phyloP scores from a whole-genome alignment of 2,329 filamentous ascomycete species.

The Claviceps lovelessii region DNA sequence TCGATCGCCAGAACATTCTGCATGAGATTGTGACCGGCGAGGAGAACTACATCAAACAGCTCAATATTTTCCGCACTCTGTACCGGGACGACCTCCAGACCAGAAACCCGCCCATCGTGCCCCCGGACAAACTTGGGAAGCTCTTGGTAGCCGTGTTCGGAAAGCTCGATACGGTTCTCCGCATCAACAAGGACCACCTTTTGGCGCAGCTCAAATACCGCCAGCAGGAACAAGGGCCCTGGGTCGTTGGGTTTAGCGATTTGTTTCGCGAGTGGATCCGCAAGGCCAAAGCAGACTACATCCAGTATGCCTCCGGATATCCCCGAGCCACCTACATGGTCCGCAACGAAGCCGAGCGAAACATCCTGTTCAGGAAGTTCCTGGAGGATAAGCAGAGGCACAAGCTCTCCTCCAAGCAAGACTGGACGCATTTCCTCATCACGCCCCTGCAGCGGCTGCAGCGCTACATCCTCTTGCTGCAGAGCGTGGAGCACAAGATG shows the following conservation, averaged over 20 bases:
- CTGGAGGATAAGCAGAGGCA: conserved; percentile 67
- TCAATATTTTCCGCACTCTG: conserved; percentile 71
- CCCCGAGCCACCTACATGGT: conserved; percentile 73
- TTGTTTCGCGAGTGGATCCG: conserved; percentile 97
- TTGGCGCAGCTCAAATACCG: conserved; percentile 90
- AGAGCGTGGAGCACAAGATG: conserved; percentile 75
- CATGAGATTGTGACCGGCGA: conserved; percentile 93
- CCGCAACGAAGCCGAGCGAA: conserved; percentile 69
- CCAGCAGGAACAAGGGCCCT: conserved; percentile 91
- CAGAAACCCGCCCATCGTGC: conserved; percentile 67
- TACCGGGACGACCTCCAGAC: conserved; percentile 69
- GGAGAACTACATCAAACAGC: conserved; percentile 76
- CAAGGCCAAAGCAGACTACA: conserved; percentile 76
- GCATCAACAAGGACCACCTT: conserved; percentile 84
- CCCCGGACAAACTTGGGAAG: conserved; percentile 59
- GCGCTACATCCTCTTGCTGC: conserved; percentile 71
- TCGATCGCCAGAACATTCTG: conserved; percentile 83
- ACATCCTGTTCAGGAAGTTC: conserved; percentile 75
- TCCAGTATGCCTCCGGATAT: conserved; percentile 82
- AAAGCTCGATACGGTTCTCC: conserved; percentile 73
- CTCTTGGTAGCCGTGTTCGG: conserved; percentile 84
- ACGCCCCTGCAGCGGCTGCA: conserved; percentile 85
- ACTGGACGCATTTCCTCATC: conserved; percentile 91
- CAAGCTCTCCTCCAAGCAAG: conserved; percentile 65
- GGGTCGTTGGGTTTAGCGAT: conserved; percentile 86